Evolutionary conservation across 371 early-diverging fungal species (phyloP), one percentile per base, ranked within the genome.

Genomic region (Mucor velutinosus): DNA sequence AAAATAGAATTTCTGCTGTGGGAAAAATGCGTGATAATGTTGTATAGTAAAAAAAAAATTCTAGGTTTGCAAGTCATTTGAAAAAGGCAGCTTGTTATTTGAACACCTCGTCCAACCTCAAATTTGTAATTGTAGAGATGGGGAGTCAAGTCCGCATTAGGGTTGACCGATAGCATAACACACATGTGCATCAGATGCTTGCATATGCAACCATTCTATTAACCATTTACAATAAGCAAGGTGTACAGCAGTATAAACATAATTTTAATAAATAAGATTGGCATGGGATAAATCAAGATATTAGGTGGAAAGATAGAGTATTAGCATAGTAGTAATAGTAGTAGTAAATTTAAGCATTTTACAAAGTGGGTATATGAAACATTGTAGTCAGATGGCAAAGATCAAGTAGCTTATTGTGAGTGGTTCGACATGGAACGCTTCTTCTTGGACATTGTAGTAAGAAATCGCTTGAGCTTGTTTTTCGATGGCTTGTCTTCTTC

Each of bases 401-500:
- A 0, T 17, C 17, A 5, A 11, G 8, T n/a, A 7, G 7, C 45
- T 27, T 63, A 62, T 57, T 58, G 51, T 29, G 68, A 62, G 37
- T 39, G 62, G 29, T 45, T 62, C 19, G 68, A 68, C 63, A 70
- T 62, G 10, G 61, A 56, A 0, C 70, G 66, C 43, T 62, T 70
- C 51, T 70, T 70, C 27, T 64, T 70, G 21, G 70, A 70, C 14
- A 70, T 70, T n/a, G 70, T 70, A 17, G 70, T 61, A 14, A 70
- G 45, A 19, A 65, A 65, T 57, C 70, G 47, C 21, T 70, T 70
- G 37, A 70, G 27, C 30, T 70, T 70, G 14, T 32, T 67, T 29
- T 29, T 19, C 0, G 47, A 32, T 12, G 45, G 51, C 33, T 51
- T 47, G 35, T 62, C 41, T 49, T 62, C 53, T 32, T 61, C 56